phyloP scores from a whole-genome alignment of 345 rosid genomes.

The Populus pruinosa region DNA sequence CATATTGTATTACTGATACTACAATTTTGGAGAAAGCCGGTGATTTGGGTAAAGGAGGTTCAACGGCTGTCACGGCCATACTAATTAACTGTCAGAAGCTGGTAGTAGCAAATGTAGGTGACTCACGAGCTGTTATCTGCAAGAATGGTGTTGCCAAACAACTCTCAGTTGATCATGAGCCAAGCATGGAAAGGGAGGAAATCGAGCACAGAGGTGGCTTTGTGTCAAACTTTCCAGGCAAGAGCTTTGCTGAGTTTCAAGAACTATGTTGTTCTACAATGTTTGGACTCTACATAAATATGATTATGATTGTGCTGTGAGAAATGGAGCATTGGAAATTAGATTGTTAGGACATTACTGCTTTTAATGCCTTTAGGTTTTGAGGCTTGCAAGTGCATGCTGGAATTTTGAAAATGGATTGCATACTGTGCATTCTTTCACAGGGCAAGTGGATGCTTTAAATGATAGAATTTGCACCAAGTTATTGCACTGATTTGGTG shows the following conservation, averaged over 20 bases:
- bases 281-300: background rate
- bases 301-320: background rate
- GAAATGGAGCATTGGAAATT: background rate
- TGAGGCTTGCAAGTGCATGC: background rate
- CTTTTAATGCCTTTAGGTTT: background rate
- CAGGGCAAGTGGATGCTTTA: background rate
- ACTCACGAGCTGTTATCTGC: slow-evolving; percentile 85
- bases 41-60: slow-evolving; percentile 84
- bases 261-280: background rate
- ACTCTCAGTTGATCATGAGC: slow-evolving; percentile 88
- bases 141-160: slow-evolving; percentile 66
- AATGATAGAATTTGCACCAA: background rate
- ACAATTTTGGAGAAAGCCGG: slow-evolving; percentile 60
- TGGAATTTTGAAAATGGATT: background rate
- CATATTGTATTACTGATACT: slow-evolving; percentile 62
- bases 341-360: background rate
- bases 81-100: slow-evolving; percentile 66
- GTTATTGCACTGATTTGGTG: background rate
- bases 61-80: slow-evolving; percentile 92
- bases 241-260: background rate
- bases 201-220: slow-evolving; percentile 89
- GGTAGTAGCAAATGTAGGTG: slow-evolving; percentile 89
- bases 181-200: slow-evolving; percentile 53
- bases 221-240: slow-evolving; percentile 86
- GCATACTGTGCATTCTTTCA: background rate